Base-by-base conservation (phyloP, 805 yeast species). In the Nakazawaea ernobii region DNA sequence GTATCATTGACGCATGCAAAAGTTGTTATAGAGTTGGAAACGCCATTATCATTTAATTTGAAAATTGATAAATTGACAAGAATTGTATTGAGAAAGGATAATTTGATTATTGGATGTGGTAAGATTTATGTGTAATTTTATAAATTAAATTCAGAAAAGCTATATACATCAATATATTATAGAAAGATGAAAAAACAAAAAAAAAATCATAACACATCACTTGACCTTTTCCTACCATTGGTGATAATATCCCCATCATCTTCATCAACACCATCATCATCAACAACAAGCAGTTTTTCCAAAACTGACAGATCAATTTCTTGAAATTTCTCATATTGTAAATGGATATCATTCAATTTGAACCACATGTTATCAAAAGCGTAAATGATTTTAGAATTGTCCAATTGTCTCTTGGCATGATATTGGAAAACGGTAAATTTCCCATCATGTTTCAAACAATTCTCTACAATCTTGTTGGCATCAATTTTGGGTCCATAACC, bases 331-430 rank as follows among this genome's bases (percentile, higher is more conserved):
- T 47, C 49, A 35, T 60, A 51, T 45, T 66, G 70, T 13, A 46
- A 36, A 33, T 70, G 70, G 42, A 84, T 67, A 17, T 73, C 70
- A 4, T 66, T 66, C 46, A 71, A 67, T 40, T 63, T 63, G 8
- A 80, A 66, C 46, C 71, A 67, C 84, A 82, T 80, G 29, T 84
- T 79, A 59, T 84, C 92, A 59, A 80, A 82, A 1, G 85, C 90
- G 59, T 80, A 71, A 9, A 65, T 67, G 67, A 63, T 59, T 62
- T 57, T 53, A 14, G 55, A 52, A 2, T 49, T 32, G 8, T 66
- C 48, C 48, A 53, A 45, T 0, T 41, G 36, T 5, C 36, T 33
- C 2, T 45, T 40, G 4, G 55, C 6, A 0, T 40, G 37, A 5
- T 46, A 27, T 17, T 50, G 49, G 51, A 65, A 62, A 15, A 65